phyloP scores from a whole-genome alignment of 306 rosid genomes.

The Vigna nakashimae region DNA sequence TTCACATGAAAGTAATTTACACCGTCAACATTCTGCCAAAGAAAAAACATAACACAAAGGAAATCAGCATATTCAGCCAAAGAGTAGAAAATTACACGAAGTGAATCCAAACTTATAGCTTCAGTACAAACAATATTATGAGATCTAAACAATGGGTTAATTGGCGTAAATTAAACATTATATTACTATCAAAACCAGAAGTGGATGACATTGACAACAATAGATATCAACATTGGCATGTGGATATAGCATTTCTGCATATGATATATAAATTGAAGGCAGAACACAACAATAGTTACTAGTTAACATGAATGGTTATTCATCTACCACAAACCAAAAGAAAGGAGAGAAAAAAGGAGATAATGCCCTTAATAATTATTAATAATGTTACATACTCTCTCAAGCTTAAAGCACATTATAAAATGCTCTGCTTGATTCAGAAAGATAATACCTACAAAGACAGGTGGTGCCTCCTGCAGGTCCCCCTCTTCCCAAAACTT shows the following conservation, averaged over 20 bases:
- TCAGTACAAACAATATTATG: slow-evolving; percentile 11
- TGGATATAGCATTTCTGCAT: slow-evolving; percentile 13
- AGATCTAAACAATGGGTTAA: slow-evolving; percentile 18
- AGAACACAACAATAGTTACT: slow-evolving; percentile 4
- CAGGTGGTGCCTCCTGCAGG: slow-evolving; percentile 90
- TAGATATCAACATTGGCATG: slow-evolving; percentile 26
- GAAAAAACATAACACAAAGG: background rate
- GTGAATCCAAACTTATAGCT: slow-evolving; percentile 32
- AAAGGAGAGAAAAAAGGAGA: slow-evolving; percentile 19
- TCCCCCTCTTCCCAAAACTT: slow-evolving; percentile 90
- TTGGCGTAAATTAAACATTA: slow-evolving; percentile 6
- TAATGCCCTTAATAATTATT: slow-evolving; percentile 15
- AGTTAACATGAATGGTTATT: slow-evolving; percentile 32
- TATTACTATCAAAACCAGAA: slow-evolving; percentile 26
- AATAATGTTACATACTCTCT: slow-evolving; percentile 7
- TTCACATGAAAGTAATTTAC: slow-evolving; percentile 91
- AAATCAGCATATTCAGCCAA: slow-evolving; percentile 33
- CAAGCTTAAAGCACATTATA: slow-evolving; percentile 34
- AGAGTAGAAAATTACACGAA: slow-evolving; percentile 32
- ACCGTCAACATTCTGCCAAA: slow-evolving; percentile 77
- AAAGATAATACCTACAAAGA: slow-evolving; percentile 95
- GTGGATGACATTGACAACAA: background rate
- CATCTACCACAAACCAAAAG: slow-evolving; percentile 17
- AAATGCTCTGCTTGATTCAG: slow-evolving; percentile 52
- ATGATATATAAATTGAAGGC: slow-evolving; percentile 26